These are phyloP conservation scores for Macadamia integrifolia DNA, from an alignment of 164 flowering plant genomes.

Conservation along the genomic window DNA sequence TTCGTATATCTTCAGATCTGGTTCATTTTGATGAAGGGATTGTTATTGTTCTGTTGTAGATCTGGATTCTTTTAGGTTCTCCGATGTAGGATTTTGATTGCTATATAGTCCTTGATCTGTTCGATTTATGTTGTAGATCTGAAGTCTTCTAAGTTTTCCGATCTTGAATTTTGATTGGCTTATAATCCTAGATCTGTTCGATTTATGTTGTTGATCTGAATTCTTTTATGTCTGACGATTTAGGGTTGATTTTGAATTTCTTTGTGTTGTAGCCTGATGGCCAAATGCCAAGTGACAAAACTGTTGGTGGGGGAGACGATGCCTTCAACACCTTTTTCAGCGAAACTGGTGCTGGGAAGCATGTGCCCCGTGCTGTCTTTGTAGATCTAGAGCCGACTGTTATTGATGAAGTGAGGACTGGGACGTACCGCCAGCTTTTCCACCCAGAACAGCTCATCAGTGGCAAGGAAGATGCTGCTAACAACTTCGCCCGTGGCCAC, in stretches of 20 bases:
- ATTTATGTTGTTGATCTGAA: background rate
- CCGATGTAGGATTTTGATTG: no score
- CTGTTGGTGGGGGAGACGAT: slow-evolving; percentile 77
- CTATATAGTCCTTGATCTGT: background rate
- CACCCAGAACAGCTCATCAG: slow-evolving; percentile 77
- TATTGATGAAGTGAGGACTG: slow-evolving; percentile 64
- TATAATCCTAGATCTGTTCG: background rate
- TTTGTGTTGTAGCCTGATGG: slow-evolving; percentile 57
- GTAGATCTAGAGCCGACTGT: slow-evolving; percentile 67
- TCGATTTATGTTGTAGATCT: background rate
- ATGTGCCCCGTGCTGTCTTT: slow-evolving; percentile 72
- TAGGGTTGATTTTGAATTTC: background rate
- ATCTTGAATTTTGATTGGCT: background rate
- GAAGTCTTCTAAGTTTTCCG: background rate
- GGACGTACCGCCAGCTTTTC: slow-evolving; percentile 68
- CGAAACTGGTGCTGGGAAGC: slow-evolving; percentile 81
- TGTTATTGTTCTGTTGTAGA: background rate
- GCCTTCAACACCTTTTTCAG: slow-evolving; percentile 81
- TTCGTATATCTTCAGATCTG: background rate
- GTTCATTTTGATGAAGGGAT: background rate
- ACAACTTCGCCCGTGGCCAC: slow-evolving; percentile 67
- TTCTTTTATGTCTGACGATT: no score
- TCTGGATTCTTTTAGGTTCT: no score
- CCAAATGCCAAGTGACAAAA: slow-evolving; percentile 76
- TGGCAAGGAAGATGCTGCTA: slow-evolving; percentile 68